Evolutionary conservation across 1,284 basidiomycete genomes (phyloP), one percentile per base, ranked within the genome.

Genomic region (Naganishia cerealis): DNA sequence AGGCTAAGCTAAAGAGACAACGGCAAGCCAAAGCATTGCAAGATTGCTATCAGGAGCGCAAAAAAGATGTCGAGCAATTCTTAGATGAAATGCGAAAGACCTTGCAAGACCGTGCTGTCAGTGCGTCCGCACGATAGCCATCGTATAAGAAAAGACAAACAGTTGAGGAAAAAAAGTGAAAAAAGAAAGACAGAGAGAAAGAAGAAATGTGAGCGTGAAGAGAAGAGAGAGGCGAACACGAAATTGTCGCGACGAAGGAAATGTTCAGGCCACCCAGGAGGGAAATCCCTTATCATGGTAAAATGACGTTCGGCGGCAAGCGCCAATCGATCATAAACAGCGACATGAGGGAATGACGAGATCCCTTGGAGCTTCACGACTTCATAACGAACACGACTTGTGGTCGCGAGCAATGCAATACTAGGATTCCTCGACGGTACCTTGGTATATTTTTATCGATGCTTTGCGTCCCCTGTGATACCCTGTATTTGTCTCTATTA

Each of bases 1-100:
- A 63, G 50, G 53, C 53, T 38, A 63, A 63, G 61, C 13, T 54
- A 5, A 63, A 54, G 24, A 53, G 53, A 40, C 61, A 63, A 42
- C 61, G 61, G 8, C 52, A 63, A 52, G 61, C 61, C 9, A 40
- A 38, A 42, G 39, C 53, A 42, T 39, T 63, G 15, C 46, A 50
- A 50, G 46, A 21, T 21, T 24, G 46, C 21, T 29, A 63, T 40
- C 61, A 63, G 61, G 24, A 36, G 10, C 50, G 61, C n/a, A 50
- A 63, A 24, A 9, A 21, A 12, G 61, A 26, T 63, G 61, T 63
- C 21, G 61, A 63, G 33, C 52, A 63, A 21, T 63, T 63, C 26
- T 38, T 63, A 5, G 13, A 40, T 7, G 61, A 63, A 54, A 38
- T 63, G 38, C 39, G 61, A 39, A 63, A 54, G 24, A 54, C 61